These are phyloP conservation scores for Alternaria triticina DNA, from an alignment of 2,329 filamentous ascomycete species.

Conservation along the genomic window DNA sequence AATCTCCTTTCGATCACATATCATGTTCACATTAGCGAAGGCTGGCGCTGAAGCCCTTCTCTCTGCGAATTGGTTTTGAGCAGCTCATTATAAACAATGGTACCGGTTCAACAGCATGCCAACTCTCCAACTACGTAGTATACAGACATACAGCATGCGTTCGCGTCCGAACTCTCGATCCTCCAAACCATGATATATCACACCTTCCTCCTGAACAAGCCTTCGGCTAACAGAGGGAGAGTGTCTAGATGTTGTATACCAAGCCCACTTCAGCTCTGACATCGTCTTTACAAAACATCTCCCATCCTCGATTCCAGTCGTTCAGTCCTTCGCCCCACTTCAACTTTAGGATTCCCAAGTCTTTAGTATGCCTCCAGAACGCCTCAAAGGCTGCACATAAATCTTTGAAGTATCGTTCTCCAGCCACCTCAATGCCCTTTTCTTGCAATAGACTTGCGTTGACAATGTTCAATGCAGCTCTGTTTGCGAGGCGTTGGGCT, in stretches of 20 bases:
- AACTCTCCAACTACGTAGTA: not conserved
- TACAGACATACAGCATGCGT: not conserved
- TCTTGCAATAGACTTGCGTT: conserved; percentile 30
- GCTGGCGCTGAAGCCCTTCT: not conserved
- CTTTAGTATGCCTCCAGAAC: not conserved
- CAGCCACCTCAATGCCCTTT: conserved; percentile 27
- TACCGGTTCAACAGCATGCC: not conserved
- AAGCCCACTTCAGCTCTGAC: conserved; percentile 24
- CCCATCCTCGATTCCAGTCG: conserved; percentile 31
- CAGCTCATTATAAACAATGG: not conserved
- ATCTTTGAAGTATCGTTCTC: conserved; percentile 23
- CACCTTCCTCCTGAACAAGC: not conserved
- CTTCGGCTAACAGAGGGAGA: not conserved
- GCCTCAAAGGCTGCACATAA: conserved; percentile 6
- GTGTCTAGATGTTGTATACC: conserved; percentile 12
- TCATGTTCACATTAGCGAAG: not conserved
- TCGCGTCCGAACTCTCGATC: not conserved
- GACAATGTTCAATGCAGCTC: conserved; percentile 10
- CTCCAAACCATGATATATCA: not conserved
- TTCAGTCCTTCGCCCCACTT: conserved; percentile 30
- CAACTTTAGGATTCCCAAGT: conserved; percentile 24
- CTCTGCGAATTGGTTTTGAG: not conserved
- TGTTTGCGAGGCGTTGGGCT: not conserved
- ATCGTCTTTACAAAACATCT: conserved; percentile 28
- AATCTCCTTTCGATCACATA: not conserved